Evolutionary conservation across 192 early-diverging fungal genomes (phyloP).

Genomic region (Paraglomus brasilianum): DNA sequence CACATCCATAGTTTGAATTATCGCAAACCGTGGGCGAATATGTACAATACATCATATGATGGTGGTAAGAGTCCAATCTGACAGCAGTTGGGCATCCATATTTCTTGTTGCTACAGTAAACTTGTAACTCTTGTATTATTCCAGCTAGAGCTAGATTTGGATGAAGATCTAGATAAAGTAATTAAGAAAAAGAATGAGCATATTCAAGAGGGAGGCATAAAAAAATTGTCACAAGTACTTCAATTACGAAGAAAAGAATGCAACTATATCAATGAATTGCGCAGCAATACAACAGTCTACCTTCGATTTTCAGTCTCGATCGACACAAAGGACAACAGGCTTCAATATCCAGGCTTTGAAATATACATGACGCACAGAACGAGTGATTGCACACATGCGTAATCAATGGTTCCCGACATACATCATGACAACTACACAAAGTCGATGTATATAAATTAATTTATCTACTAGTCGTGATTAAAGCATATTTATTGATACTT

Average conservation of each 20-base stretch:
- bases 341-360: conserved; percentile 53
- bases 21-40: conserved; percentile 47
- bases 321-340: conserved; percentile 61
- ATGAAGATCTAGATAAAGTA: conserved; percentile 47
- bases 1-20: conserved; percentile 49
- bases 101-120: conserved; percentile 51
- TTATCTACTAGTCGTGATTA: not conserved
- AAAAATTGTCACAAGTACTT: not conserved
- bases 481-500: not conserved
- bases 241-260: not conserved
- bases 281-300: conserved; percentile 21
- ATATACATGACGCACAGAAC: conserved; percentile 59
- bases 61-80: conserved; percentile 47
- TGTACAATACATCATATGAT: conserved; percentile 50
- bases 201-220: not conserved
- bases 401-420: conserved; percentile 57
- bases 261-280: not conserved
- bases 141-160: conserved; percentile 55
- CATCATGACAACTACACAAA: conserved; percentile 54
- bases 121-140: conserved; percentile 53
- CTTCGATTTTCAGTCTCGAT: conserved; percentile 42
- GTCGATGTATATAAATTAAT: not conserved
- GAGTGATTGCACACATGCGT: conserved; percentile 60
- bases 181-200: not conserved
- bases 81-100: conserved; percentile 51